Evolutionary conservation across 1,284 basidiomycete species (phyloP).

Genomic region (Erythrobasidium hasegawianum): DNA sequence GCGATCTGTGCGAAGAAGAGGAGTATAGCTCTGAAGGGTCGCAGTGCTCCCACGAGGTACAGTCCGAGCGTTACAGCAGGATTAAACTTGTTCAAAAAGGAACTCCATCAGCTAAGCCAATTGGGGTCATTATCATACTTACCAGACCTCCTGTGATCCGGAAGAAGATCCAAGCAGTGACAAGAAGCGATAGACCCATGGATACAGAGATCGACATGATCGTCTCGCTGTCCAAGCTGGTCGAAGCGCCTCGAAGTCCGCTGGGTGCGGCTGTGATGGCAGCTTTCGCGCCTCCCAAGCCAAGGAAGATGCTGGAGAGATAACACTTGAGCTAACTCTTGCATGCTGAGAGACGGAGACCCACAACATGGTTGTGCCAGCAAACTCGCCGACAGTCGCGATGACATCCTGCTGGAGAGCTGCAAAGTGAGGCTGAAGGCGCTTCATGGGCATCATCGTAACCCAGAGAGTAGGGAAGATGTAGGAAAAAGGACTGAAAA

Average conservation of each 20-base stretch:
- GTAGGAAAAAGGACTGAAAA: too few relatives aligned
- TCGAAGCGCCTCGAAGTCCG: slow-evolving; percentile 8
- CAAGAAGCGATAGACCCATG: slow-evolving; percentile 64
- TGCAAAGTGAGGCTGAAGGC: background rate
- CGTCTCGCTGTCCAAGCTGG: slow-evolving; percentile 31
- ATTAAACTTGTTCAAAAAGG: too few relatives aligned
- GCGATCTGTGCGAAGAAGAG: slow-evolving; percentile 50
- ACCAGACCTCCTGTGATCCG: slow-evolving; percentile 67
- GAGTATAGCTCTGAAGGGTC: slow-evolving; percentile 49
- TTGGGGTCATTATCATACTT: too few relatives aligned
- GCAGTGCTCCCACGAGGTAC: slow-evolving; percentile 52
- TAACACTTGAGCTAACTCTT: too few relatives aligned
- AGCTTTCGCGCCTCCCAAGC: slow-evolving; percentile 5
- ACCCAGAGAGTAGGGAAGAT: too few relatives aligned
- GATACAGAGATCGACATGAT: slow-evolving; percentile 60
- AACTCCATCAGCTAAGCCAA: too few relatives aligned
- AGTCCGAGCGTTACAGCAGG: slow-evolving; percentile 56
- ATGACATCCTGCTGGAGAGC: slow-evolving; percentile 35
- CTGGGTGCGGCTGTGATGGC: background rate
- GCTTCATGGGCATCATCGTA: background rate
- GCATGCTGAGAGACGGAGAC: too few relatives aligned
- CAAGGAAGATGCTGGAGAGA: slow-evolving; percentile 6
- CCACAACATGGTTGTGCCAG: slow-evolving; percentile 36
- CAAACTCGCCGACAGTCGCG: slow-evolving; percentile 36
- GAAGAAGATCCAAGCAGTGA: slow-evolving; percentile 69